Conservation (phyloP, 805 yeast genomes). For the Wickerhamomyces canadensis region DNA sequence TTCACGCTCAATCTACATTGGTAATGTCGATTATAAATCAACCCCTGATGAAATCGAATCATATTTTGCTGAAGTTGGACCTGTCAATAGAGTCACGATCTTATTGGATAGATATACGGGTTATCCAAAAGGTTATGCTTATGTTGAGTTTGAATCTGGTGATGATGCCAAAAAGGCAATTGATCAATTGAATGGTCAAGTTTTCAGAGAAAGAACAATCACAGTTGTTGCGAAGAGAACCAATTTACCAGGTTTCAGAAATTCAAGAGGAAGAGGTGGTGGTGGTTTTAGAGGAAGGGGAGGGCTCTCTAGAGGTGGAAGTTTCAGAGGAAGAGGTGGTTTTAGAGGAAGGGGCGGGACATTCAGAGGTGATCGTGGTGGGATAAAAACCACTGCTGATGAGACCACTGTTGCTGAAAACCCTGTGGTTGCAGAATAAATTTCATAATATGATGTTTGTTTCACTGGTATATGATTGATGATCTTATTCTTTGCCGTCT, state of each 20-base stretch:
- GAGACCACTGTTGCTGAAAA: constrained; percentile 1
- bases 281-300: constrained; percentile 20
- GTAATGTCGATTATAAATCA: constrained; percentile 42
- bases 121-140: constrained; percentile 55
- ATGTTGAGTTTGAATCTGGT: constrained; percentile 45
- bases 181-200: constrained; percentile 32
- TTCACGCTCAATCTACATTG: constrained; percentile 48
- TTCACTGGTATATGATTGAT: too few species aligned
- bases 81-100: constrained; percentile 47
- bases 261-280: constrained; percentile 13
- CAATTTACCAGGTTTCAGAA: constrained; percentile 42
- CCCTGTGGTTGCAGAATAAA: constrained; percentile 1
- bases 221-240: constrained; percentile 48
- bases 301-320: constrained; percentile 18
- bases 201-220: constrained; percentile 42
- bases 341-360: constrained; percentile 8
- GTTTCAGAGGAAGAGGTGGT: constrained; percentile 12
- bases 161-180: constrained; percentile 44
- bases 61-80: constrained; percentile 39
- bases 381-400: constrained; percentile 2
- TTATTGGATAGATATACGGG: constrained; percentile 41
- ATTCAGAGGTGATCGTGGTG: constrained; percentile 8
- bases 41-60: constrained; percentile 48
- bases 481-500: too few species aligned
- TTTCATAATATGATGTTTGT: too few species aligned